Conservation (phyloP, 257 asterid species). For the Petunia axillaris region DNA sequence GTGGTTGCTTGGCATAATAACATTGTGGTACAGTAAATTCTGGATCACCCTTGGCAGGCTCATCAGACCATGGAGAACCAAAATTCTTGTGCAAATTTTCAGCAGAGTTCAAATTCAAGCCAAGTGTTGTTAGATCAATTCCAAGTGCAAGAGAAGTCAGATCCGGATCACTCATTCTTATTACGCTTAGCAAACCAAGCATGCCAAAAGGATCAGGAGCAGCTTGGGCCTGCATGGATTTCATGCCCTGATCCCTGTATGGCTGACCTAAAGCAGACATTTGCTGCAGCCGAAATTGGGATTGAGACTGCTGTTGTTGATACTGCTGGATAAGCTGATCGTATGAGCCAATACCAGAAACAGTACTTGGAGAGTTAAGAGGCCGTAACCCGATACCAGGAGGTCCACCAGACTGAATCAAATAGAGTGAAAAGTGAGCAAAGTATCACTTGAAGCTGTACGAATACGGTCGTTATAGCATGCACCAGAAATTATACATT, state of each 20-base stretch:
- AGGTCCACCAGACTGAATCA: slow-evolving; percentile 72
- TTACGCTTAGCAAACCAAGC: slow-evolving; percentile 88
- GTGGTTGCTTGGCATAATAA: slow-evolving; percentile 83
- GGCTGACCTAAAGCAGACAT: slow-evolving; percentile 83
- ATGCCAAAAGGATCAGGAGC: slow-evolving; percentile 81
- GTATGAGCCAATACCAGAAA: slow-evolving; percentile 79
- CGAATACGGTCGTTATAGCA: neutral
- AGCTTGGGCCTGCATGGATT: slow-evolving; percentile 64
- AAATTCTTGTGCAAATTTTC: slow-evolving; percentile 87
- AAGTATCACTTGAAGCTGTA: slow-evolving; percentile 7
- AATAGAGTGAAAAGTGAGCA: neutral
- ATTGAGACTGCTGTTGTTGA: slow-evolving; percentile 86
- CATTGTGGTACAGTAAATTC: slow-evolving; percentile 93
- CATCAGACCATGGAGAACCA: slow-evolving; percentile 98
- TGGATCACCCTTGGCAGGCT: slow-evolving; percentile 91
- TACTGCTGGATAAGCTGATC: slow-evolving; percentile 93
- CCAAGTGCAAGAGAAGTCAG: slow-evolving; percentile 94
- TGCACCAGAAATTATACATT: neutral
- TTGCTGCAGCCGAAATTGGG: slow-evolving; percentile 88
- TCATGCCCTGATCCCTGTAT: slow-evolving; percentile 85
- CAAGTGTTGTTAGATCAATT: slow-evolving; percentile 90
- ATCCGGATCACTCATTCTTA: slow-evolving; percentile 89
- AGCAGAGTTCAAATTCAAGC: slow-evolving; percentile 87
- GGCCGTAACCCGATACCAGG: slow-evolving; percentile 80
- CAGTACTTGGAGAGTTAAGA: slow-evolving; percentile 68